These are phyloP conservation scores for Inonotus obliquus DNA, from an alignment of 1,284 basidiomycete species.

Conservation along the genomic window DNA sequence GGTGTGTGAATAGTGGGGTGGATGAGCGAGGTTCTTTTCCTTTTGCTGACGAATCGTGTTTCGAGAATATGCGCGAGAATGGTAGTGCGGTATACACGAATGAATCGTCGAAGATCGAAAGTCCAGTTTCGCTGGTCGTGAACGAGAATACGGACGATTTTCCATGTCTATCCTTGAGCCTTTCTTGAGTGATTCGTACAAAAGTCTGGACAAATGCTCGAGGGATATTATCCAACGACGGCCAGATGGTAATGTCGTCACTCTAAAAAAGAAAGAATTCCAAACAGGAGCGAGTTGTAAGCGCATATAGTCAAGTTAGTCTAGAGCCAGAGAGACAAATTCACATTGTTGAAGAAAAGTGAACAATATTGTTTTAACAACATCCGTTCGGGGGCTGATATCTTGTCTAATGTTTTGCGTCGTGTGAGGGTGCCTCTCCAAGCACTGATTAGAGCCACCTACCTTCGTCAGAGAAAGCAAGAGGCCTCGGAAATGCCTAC, in stretches of 20 bases:
- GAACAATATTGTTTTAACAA: neutral
- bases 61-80: neutral
- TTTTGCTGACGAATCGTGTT: neutral
- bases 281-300: neutral
- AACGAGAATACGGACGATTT: slow-evolving; percentile 7
- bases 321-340: neutral
- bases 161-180: neutral
- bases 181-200: neutral
- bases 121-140: slow-evolving; percentile 12
- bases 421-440: neutral
- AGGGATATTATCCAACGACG: slow-evolving; percentile 7
- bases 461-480: neutral
- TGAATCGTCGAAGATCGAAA: slow-evolving; percentile 3
- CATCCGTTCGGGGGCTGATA: neutral
- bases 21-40: slow-evolving; percentile 25
- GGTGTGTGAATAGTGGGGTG: slow-evolving; percentile 29
- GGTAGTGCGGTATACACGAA: neutral
- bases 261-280: neutral
- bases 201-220: neutral
- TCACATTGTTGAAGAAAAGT: neutral
- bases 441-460: neutral
- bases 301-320: neutral
- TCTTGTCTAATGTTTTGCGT: neutral
- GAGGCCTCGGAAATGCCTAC: neutral
- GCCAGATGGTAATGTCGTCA: slow-evolving; percentile 2